Evolutionary conservation across 352 stramenopile species (phyloP).

Genomic region (Aphanomyces invadans): DNA sequence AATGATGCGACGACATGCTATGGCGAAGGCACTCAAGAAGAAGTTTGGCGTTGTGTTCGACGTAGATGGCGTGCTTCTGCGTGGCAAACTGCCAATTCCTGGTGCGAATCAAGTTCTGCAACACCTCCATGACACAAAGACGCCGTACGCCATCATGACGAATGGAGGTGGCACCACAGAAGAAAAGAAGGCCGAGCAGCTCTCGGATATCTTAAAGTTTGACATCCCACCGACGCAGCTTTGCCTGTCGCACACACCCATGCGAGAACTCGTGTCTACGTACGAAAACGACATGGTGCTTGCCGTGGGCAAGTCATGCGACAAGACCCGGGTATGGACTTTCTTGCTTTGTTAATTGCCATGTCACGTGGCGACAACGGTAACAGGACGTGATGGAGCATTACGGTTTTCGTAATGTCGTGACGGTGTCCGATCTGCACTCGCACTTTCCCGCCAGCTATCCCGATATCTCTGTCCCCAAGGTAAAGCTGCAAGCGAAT

Average conservation of each 20-base stretch:
- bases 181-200: constrained; percentile 60
- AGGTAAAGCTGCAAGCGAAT: constrained; percentile 24
- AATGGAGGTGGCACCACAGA: constrained; percentile 77
- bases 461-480: constrained; percentile 55
- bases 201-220: constrained; percentile 56
- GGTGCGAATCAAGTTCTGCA: constrained; percentile 61
- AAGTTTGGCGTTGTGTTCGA: constrained; percentile 74
- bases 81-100: constrained; percentile 61
- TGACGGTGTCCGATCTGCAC: constrained; percentile 69
- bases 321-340: constrained; percentile 28
- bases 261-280: constrained; percentile 54
- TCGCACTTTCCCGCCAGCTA: constrained; percentile 74
- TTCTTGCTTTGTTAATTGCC: too few species aligned
- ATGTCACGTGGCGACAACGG: too few species aligned
- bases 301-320: constrained; percentile 69
- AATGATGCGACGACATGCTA: background rate
- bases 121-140: constrained; percentile 46
- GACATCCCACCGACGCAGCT: constrained; percentile 43
- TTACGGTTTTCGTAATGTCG: constrained; percentile 79
- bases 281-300: constrained; percentile 68
- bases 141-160: constrained; percentile 80
- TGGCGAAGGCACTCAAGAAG: constrained; percentile 8
- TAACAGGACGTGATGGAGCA: constrained; percentile 50
- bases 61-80: constrained; percentile 72
- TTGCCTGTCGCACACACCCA: constrained; percentile 79